Conservation (phyloP, 2,329 filamentous ascomycete genomes). For the Verticillium dahliae region DNA sequence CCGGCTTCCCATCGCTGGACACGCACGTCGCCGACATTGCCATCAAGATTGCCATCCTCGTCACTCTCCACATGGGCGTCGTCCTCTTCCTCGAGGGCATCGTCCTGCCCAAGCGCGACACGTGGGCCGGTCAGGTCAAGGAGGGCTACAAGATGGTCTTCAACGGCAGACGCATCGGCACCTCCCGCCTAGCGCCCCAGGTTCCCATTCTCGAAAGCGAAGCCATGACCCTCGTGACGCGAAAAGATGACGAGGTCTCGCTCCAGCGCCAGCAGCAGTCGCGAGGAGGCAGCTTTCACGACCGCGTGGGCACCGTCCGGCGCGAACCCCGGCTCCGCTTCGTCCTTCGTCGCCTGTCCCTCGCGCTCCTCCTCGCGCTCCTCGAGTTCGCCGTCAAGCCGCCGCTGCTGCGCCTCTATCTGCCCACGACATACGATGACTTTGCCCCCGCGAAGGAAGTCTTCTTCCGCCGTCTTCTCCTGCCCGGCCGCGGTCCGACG, state of each 20-base stretch:
- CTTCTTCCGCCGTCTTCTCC: slow-evolving; percentile 6
- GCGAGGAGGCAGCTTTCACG: background rate
- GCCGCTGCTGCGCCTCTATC: background rate
- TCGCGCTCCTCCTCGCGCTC: background rate
- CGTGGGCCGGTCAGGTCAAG: background rate
- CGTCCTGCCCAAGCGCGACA: background rate
- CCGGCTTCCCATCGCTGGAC: background rate
- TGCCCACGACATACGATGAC: background rate
- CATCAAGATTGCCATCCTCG: background rate
- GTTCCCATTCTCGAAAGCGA: background rate
- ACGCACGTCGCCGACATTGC: background rate
- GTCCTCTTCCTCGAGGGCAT: background rate
- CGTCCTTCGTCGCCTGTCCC: background rate
- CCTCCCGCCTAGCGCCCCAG: background rate
- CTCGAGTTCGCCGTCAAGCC: background rate
- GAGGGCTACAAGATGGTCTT: slow-evolving; percentile 1
- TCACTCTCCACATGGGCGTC: background rate
- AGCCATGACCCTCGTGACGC: background rate
- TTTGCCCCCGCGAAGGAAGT: background rate
- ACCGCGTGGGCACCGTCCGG: background rate
- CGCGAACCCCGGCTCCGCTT: background rate
- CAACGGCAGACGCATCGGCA: slow-evolving; percentile 1
- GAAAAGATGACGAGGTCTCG: no score
- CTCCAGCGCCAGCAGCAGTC: background rate
- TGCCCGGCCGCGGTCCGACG: background rate